Evolutionary conservation across 331 rosid genomes (phyloP), one percentile per base, ranked within the genome.

Genomic region (Saraca asoca): DNA sequence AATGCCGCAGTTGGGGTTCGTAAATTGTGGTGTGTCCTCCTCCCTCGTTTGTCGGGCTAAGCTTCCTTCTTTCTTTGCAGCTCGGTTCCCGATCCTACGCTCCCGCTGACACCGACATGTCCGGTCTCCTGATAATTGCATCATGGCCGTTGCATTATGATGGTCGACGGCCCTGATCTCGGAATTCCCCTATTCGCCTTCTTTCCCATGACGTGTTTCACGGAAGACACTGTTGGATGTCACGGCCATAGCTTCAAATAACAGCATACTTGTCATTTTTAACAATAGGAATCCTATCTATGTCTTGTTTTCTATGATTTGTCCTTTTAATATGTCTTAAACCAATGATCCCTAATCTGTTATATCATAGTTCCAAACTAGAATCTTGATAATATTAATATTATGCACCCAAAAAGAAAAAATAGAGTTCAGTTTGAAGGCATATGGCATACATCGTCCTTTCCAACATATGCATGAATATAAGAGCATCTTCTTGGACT

Each of bases 91-190:
- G 52, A 80, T 75, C 82, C 87, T 78, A 75, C 85, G 85, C 83
- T 85, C 79, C 81, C 91, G 87, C 87, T 82, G 87, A 85, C 87
- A 80, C 82, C 83, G 76, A 79, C 85, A 82, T 77, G 48, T 79
- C 65, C 64, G 75, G 34, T 81, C 59, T 20, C 10, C 60, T 1
- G 10, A 38, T 51, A 12, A 18, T 11, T 29, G 1, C 4, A 0
- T 33, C 9, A 0, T 12, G 0, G 3, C 58, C 75, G 29, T 73
- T 14, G 4, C 70, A 69, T 79, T 1, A 0, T 3, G 0, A 0
- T 0, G 6, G 1, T 19, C 12, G 53, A 85, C 75, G 87, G 68
- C 17, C 20, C 1, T 0, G 72, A 77, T 82, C 12, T 13, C 0
- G 9, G 0, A 68, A 66, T 85, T 74, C 85, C 85, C 76, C 69